Base-by-base conservation (phyloP, 2,329 filamentous ascomycete genomes). In the Colletotrichum trifolii region DNA sequence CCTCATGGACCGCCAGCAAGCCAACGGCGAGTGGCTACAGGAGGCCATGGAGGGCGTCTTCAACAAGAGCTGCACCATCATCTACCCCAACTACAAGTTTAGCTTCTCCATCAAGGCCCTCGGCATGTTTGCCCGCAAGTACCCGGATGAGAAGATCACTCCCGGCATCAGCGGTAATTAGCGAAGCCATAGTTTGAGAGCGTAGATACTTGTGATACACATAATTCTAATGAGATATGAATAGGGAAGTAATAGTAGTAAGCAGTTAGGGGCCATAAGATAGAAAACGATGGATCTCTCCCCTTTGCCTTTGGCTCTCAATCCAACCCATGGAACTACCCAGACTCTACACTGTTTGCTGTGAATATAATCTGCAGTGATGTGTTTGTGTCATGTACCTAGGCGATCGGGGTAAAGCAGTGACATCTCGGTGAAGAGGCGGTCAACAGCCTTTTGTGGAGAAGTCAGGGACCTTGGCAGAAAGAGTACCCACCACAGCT, bases 21-120 rank as follows among this genome's bases (percentile, higher is more conserved):
- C 83, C 3, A 97, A 97, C 73, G 96, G 96, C 39, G 94, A 97
- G 80, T 99, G 96, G 96, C 76, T 92, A 70, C 94, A 97, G 75
- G 96, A 98, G 78, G 90, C 91, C 1, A 98, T 99, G 71, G 96
- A 99, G 77, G 96, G 96, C 2, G 96, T 99, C 10, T 99, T 99
- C 80, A 99, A 99, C 80, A 97, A 97, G 83, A 96, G 90, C 73
- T 98, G 95, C 83, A 98, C 97, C 93, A 99, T 99, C 69, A 96
- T 93, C 1, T 99, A 99, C 74, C 95, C 95, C 47, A 99, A 99
- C 83, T 99, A 99, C 84, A 99, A 98, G 82, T 96, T 97, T 76
- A 92, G 91, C 64, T 99, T 97, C 78, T 90, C 95, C 1, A 91
- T 98, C 75, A 97, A 96, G 80, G 96, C 96, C 2, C 77, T 99